Evolutionary conservation across 805 yeast genomes (phyloP).

Genomic region (Spathaspora boniae): DNA sequence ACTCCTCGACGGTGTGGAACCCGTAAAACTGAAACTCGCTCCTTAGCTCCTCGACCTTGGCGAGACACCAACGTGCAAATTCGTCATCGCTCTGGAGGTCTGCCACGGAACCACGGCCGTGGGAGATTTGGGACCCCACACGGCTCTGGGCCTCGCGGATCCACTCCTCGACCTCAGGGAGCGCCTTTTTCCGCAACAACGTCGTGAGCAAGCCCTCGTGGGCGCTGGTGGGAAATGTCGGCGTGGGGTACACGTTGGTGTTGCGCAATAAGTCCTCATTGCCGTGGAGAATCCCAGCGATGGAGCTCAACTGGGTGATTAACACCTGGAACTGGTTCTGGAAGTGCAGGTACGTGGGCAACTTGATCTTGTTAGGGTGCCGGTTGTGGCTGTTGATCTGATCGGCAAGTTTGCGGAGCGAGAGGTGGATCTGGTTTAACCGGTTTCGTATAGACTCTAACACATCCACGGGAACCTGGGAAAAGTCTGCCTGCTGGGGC

Average conservation of each 20-base stretch:
- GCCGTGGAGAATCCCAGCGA: conserved; percentile 64
- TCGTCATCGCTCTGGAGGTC: conserved; percentile 41
- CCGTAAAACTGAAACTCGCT: conserved; percentile 63
- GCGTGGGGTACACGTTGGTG: conserved; percentile 80
- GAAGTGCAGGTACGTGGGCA: conserved; percentile 56
- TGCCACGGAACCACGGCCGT: conserved; percentile 9
- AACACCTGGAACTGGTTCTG: conserved; percentile 84
- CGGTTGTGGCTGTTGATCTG: conserved; percentile 34
- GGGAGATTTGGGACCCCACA: no score
- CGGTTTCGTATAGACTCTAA: conserved; percentile 40
- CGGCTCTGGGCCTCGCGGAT: conserved; percentile 47
- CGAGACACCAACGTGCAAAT: conserved; percentile 65
- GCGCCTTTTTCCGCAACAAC: conserved; percentile 75
- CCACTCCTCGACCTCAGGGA: conserved; percentile 93
- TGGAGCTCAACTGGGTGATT: conserved; percentile 74
- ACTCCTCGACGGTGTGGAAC: conserved; percentile 50
- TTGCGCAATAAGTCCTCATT: conserved; percentile 56
- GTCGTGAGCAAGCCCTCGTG: conserved; percentile 84
- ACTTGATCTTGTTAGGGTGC: conserved; percentile 32
- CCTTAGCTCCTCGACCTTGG: conserved; percentile 48
- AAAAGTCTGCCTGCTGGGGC: conserved; percentile 12
- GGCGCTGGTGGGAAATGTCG: conserved; percentile 79
- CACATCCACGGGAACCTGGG: conserved; percentile 33
- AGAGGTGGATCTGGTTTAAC: conserved; percentile 40
- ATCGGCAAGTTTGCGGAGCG: conserved; percentile 35